Evolutionary conservation across 768 basidiomycete species (phyloP).

Genomic region (Boletus barrowsii): DNA sequence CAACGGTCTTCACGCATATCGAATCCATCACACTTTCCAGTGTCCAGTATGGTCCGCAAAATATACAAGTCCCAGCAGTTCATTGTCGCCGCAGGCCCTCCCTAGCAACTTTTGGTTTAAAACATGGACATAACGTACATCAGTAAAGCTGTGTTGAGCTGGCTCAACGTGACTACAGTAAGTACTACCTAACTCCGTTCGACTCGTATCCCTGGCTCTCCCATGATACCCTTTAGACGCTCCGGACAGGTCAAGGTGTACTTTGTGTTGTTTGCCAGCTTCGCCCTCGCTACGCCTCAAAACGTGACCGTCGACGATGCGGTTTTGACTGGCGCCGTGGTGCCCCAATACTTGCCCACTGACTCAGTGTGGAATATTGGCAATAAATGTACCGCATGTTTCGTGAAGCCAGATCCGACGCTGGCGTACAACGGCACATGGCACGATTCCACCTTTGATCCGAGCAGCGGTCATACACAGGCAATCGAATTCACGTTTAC

Average conservation of each 20-base stretch:
- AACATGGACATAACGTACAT: too few relatives aligned
- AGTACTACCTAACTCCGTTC: too few relatives aligned
- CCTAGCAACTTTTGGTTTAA: too few relatives aligned
- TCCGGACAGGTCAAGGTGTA: background rate
- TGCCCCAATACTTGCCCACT: slow-evolving; percentile 9
- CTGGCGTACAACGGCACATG: slow-evolving; percentile 13
- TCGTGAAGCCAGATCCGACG: background rate
- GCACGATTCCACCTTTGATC: slow-evolving; percentile 10
- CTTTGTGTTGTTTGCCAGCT: background rate
- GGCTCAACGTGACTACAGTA: too few relatives aligned
- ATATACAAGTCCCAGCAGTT: too few relatives aligned
- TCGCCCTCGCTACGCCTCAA: slow-evolving; percentile 3
- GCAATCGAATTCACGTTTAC: slow-evolving; percentile 8
- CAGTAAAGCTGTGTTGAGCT: too few relatives aligned
- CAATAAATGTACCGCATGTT: background rate
- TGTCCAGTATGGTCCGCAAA: too few relatives aligned
- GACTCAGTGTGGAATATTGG: slow-evolving; percentile 4
- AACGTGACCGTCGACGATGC: slow-evolving; percentile 19
- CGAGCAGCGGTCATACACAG: background rate
- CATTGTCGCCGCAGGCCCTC: too few relatives aligned
- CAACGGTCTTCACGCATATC: too few relatives aligned
- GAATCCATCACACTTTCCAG: too few relatives aligned
- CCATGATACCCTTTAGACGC: background rate
- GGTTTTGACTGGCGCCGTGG: background rate
- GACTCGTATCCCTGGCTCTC: background rate